A percentile compares a stretch with the other conserved stretches of the same genome.
phyloP scores from a whole-genome alignment of 2,329 filamentous ascomycete genomes.

The Aspergillus calidoustus region DNA sequence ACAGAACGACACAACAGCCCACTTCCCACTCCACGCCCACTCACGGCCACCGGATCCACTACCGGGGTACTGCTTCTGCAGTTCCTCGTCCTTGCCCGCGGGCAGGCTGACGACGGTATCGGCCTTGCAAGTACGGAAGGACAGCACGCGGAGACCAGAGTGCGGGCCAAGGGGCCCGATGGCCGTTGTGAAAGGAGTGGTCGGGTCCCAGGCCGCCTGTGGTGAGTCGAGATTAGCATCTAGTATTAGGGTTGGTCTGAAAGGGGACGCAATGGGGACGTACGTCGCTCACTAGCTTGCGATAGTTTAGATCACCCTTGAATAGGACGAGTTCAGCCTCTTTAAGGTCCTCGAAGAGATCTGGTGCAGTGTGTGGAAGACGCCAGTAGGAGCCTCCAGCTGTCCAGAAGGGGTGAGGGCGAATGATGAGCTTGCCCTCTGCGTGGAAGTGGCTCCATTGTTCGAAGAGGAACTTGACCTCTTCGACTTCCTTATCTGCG shows the following conservation, averaged over 20 bases:
- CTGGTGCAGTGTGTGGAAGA: slow-evolving; percentile 69
- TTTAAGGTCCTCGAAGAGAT: slow-evolving; percentile 77
- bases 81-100: slow-evolving; percentile 78
- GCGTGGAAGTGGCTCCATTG: slow-evolving; percentile 80
- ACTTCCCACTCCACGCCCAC: slow-evolving; percentile 97
- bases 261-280: slow-evolving; percentile 41
- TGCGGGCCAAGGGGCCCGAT: slow-evolving; percentile 82
- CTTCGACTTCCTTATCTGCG: slow-evolving; percentile 66
- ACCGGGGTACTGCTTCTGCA: slow-evolving; percentile 70
- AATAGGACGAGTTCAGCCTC: slow-evolving; percentile 87
- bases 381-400: slow-evolving; percentile 86
- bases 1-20: slow-evolving; percentile 89
- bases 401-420: slow-evolving; percentile 92
- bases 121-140: slow-evolving; percentile 92
- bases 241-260: background rate
- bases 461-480: slow-evolving; percentile 77
- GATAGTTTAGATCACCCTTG: slow-evolving; percentile 96
- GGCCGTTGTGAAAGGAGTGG: slow-evolving; percentile 81
- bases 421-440: slow-evolving; percentile 80
- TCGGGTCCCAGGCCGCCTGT: slow-evolving; percentile 79
- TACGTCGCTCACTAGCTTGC: slow-evolving; percentile 89
- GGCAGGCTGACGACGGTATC: slow-evolving; percentile 92
- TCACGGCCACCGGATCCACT: slow-evolving; percentile 72
- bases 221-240: background rate
- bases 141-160: slow-evolving; percentile 82